These are phyloP conservation scores for Lentinula sp. DNA, from an alignment of 768 basidiomycete species.

Conservation along the genomic window DNA sequence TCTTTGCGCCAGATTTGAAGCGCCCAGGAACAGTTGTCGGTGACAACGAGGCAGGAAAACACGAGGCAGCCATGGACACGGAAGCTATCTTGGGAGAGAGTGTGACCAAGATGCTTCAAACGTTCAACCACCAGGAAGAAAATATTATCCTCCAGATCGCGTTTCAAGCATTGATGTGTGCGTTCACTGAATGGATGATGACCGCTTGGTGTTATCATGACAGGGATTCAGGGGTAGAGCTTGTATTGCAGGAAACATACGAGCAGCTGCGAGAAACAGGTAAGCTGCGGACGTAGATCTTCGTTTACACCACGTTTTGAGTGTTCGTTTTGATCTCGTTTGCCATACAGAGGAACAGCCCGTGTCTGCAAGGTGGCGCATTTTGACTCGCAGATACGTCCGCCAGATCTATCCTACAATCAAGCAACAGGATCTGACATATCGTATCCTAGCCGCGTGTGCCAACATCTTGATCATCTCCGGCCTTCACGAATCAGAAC, in stretches of 20 bases:
- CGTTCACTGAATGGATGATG: conserved; percentile 12
- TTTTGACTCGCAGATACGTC: conserved; percentile 11
- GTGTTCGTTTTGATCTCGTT: background rate
- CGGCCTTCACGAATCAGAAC: conserved; percentile 23
- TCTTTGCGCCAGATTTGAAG: conserved; percentile 11
- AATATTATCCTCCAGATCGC: conserved; percentile 9
- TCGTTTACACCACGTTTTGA: background rate
- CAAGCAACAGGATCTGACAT: conserved; percentile 1
- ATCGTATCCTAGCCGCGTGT: conserved; percentile 30
- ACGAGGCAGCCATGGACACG: conserved; percentile 3
- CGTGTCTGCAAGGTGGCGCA: conserved; percentile 10
- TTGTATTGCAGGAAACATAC: conserved; percentile 15
- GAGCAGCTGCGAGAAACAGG: conserved; percentile 9
- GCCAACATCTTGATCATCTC: conserved; percentile 35
- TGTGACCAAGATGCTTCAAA: conserved; percentile 9
- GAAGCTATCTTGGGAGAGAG: conserved; percentile 10
- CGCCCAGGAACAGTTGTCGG: conserved; percentile 10
- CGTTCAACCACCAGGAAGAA: conserved; percentile 9
- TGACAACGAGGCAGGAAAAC: conserved; percentile 8
- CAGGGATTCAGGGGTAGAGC: conserved; percentile 8
- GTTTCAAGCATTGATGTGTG: conserved; percentile 13
- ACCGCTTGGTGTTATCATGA: conserved; percentile 12
- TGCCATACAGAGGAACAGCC: conserved; percentile 8
- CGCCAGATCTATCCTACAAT: conserved; percentile 5
- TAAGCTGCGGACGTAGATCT: background rate